Conservation (phyloP, 1,284 basidiomycete species). For the Vanrija pseudolonga region DNA sequence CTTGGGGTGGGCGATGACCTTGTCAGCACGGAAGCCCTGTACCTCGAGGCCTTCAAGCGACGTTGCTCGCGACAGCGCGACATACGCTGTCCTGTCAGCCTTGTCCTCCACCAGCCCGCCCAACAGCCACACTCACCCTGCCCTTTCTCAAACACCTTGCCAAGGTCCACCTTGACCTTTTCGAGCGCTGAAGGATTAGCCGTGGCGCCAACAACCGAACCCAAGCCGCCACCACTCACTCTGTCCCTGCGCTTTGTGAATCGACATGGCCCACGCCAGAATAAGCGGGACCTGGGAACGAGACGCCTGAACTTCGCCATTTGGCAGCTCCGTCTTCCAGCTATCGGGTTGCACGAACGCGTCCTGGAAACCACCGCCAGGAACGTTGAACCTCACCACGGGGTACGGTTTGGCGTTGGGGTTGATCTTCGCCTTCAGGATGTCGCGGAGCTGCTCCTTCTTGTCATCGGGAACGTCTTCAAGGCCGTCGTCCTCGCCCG, state of each 20-base stretch:
- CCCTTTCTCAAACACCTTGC: conserved; percentile 74
- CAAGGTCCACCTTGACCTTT: conserved; percentile 51
- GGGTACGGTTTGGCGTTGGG: conserved; percentile 55
- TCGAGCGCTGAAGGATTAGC: conserved; percentile 34
- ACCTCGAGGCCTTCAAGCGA: conserved; percentile 87
- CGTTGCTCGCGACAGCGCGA: conserved; percentile 92
- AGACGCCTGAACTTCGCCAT: conserved; percentile 72
- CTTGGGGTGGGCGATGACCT: conserved; percentile 65
- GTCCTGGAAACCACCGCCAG: conserved; percentile 55
- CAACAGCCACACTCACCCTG: conserved; percentile 38
- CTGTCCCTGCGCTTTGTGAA: conserved; percentile 91
- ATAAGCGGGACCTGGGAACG: conserved; percentile 74
- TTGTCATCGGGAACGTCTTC: conserved; percentile 39
- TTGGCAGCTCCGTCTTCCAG: conserved; percentile 82
- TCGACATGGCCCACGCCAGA: conserved; percentile 89
- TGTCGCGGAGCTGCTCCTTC: conserved; percentile 44
- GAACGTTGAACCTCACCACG: conserved; percentile 70
- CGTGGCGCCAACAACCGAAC: too few species aligned
- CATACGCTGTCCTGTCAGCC: conserved; percentile 65
- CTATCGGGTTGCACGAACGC: conserved; percentile 66
- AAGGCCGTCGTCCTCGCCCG: conserved; percentile 17
- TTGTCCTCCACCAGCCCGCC: neutral
- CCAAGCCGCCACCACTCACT: conserved; percentile 46
- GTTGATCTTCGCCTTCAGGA: conserved; percentile 23
- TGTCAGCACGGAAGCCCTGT: conserved; percentile 72